Evolutionary conservation across 306 rosid species (phyloP).

Genomic region (Vigna trinervia): DNA sequence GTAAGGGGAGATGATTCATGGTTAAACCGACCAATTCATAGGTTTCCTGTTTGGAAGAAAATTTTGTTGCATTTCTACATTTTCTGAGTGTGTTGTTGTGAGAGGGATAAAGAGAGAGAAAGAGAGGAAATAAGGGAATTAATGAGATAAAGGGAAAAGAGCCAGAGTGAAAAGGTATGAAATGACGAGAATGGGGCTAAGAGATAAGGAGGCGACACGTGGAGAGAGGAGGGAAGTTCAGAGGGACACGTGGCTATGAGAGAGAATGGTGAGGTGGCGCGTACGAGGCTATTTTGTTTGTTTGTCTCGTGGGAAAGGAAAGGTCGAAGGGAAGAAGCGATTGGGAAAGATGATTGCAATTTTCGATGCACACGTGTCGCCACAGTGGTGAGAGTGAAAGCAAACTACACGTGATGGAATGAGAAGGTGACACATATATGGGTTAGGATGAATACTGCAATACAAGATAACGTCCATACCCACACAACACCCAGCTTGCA

Average conservation of each 20-base stretch:
- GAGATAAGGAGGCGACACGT: slow-evolving; percentile 45
- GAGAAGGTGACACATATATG: slow-evolving; percentile 44
- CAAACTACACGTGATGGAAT: slow-evolving; percentile 49
- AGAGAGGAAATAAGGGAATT: background rate
- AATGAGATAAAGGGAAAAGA: background rate
- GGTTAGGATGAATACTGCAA: no score
- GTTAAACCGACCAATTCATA: slow-evolving; percentile 18
- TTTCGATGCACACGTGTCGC: slow-evolving; percentile 51
- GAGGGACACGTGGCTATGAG: slow-evolving; percentile 47
- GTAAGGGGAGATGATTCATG: slow-evolving; percentile 15
- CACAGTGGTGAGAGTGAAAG: background rate
- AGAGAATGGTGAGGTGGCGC: background rate
- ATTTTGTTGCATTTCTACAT: slow-evolving; percentile 18
- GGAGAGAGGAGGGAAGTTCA: slow-evolving; percentile 9
- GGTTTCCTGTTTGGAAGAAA: background rate
- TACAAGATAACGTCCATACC: background rate
- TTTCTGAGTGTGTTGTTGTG: slow-evolving; percentile 14
- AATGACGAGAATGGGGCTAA: slow-evolving; percentile 45
- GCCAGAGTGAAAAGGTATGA: background rate
- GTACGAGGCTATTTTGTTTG: slow-evolving; percentile 12
- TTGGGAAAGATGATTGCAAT: background rate
- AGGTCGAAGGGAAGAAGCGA: no score
- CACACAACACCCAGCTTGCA: background rate
- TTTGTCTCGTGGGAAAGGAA: slow-evolving; percentile 28
- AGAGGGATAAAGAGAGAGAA: background rate